Evolutionary conservation across 306 rosid genomes (phyloP), one percentile per base, ranked within the genome.

Genomic region (Luffa aegyptiaca): DNA sequence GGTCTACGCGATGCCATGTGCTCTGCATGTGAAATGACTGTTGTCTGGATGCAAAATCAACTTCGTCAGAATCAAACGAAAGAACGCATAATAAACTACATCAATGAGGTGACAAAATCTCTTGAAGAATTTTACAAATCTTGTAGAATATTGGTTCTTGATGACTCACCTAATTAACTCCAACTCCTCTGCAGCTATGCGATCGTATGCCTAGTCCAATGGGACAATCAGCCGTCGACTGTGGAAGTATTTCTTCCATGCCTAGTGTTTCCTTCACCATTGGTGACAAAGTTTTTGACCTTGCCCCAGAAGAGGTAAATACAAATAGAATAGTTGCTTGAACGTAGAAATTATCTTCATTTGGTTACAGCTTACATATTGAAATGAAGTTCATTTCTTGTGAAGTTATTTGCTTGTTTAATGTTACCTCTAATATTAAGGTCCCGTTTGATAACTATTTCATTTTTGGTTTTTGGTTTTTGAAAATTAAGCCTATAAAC

Each of bases 11-110:
- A 89, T 59, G 96, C 93, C 79, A 26, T 85, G 45, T 95, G 99
- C 84, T 81, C 93, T 76, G 84, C 85, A 61, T 95, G 99, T 79
- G 96, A 95, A 88, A 95, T 92, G 97, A 90, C 97, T 5, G 97
- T 95, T 9, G 84, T 90, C 52, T 95, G 99, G 99, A 90, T 93
- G 93, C 93, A 89, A 81, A 91, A 63, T 84, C 93, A 88, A 86
- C 83, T 95, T 78, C 83, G 53, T 78, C 93, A 90, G 83, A 95
- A 95, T 46, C 90, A 82, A 84, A 91, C 97, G 17, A 83, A 79
- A 84, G 91, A 89, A 45, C 78, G 37, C 56, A 90, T 95, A 66
- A 21, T 93, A 64, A 77, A 88, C 80, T 95, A 95, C 49, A 83
- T 82, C 79, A 84, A 91, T 66, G 87, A 86, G 96, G 99, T 95